Base-by-base conservation (phyloP, 2,329 filamentous ascomycete species). In the Pochonia chlamydosporia region DNA sequence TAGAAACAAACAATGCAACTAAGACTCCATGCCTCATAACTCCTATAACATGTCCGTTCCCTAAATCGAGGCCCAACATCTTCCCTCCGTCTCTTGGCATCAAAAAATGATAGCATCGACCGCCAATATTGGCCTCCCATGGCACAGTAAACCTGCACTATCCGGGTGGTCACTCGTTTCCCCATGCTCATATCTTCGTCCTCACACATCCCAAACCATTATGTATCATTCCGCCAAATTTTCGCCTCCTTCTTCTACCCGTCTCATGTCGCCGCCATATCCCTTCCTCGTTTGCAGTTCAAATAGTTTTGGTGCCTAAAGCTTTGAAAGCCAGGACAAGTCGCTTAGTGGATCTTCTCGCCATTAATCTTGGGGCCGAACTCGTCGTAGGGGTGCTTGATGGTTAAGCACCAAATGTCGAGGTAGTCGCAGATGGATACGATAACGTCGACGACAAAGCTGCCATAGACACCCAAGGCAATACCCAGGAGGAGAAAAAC, bases 401-500 rank as follows among this genome's bases (percentile, higher is more conserved):
- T 99, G 1, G 88, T 95, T 64, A 99, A 74, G 64, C 93, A 99
- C 89, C 90, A 97, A 56, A 99, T 99, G 64, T 99, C 93, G 51
- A 97, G 76, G 65, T 95, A 96, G 65, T 99, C 93, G 70, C 93
- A 99, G 58, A 99, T 97, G 25, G 89, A 95, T 50, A 93, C 89
- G 56, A 99, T 96, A 48, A 97, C 91, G 64, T 97, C 93, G 26
- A 95, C 87, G 48, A 97, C 89, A 65, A 99, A 99, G 66, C 90
- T 96, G 50, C 89, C 91, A 69, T 99, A 96, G n/a, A 97, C 83
- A 28, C 93, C 93, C 41, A 96, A 65, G 0, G 86, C 87, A 49
- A 89, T 71, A 21, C 93, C 93, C 21, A 97, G 71, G 71, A 91
- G 92, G 62, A 84, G 79, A 68, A 96, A 97, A 63, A 96, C 80